Conservation (phyloP, 441 rosid species). For the Erodium trifolium region DNA sequence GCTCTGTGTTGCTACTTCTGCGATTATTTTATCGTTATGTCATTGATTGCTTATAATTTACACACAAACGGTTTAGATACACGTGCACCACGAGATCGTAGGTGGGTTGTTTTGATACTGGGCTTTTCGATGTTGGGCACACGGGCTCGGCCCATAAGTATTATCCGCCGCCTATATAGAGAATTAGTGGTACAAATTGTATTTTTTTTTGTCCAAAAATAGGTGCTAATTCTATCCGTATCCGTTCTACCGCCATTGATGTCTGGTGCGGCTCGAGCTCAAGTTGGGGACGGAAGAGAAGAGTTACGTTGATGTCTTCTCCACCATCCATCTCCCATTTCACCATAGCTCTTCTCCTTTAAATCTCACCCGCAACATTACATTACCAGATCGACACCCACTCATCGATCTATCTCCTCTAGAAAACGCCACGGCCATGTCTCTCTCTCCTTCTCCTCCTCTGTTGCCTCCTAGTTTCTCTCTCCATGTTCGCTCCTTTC, state of each 20-base stretch:
- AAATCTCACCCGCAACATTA: too few species aligned
- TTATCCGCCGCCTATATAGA: neutral
- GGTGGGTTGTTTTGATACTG: neutral
- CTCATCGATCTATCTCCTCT: too few species aligned
- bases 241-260: neutral
- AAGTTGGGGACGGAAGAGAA: neutral
- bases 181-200: too few species aligned
- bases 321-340: neutral
- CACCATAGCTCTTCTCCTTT: too few species aligned
- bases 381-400: too few species aligned
- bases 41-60: slow-evolving; percentile 26
- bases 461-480: neutral
- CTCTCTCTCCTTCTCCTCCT: slow-evolving; percentile 3
- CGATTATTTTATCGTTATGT: too few species aligned
- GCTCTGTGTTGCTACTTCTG: too few species aligned
- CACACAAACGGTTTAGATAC: too few species aligned
- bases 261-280: neutral
- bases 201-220: neutral
- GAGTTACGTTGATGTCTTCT: neutral
- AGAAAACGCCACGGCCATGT: neutral
- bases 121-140: neutral
- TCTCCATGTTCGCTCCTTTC: slow-evolving; percentile 1
- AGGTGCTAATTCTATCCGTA: neutral
- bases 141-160: neutral
- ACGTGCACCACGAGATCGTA: too few species aligned